Percentiles rank a stretch among this genome's conserved stretches.
Evolutionary conservation across 768 basidiomycete species (phyloP).

Genomic region (Hericium erinaceus): DNA sequence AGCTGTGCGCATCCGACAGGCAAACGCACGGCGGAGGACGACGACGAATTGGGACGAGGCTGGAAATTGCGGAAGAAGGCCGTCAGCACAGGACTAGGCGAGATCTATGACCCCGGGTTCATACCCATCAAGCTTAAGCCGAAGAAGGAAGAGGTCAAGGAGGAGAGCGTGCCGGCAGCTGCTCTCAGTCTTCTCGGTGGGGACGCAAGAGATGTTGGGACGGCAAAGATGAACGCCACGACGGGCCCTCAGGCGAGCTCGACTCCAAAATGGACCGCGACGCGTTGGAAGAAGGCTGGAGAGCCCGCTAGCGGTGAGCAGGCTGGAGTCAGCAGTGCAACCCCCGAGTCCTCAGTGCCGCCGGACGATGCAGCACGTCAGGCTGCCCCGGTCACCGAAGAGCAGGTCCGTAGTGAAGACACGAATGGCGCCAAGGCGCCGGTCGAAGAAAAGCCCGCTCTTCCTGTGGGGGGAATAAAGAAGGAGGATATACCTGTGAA

Average conservation of each 20-base stretch:
- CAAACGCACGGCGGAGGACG: constrained; percentile 22
- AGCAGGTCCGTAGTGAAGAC: not conserved
- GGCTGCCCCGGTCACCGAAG: not conserved
- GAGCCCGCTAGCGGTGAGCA: not conserved
- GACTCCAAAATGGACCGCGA: constrained; percentile 11
- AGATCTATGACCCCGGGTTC: constrained; percentile 73
- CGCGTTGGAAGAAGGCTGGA: constrained; percentile 12
- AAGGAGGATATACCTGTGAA: constrained; percentile 6
- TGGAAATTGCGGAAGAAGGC: constrained; percentile 68
- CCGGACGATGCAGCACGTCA: not conserved
- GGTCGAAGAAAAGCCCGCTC: not conserved
- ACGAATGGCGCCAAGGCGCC: not conserved
- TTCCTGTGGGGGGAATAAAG: not conserved
- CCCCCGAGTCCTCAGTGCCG: not conserved
- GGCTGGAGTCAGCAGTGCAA: not conserved
- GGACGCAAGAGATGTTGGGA: not conserved
- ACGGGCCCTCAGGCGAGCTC: not conserved
- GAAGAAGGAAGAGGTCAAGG: constrained; percentile 36
- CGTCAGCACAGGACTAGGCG: constrained; percentile 50
- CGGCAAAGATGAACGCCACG: not conserved
- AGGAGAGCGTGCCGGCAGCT: not conserved
- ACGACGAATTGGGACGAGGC: constrained; percentile 42
- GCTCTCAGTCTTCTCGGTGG: not conserved
- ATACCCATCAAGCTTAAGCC: constrained; percentile 55
- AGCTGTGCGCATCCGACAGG: not conserved